phyloP scores from a whole-genome alignment of 2,329 filamentous ascomycete species.

The Colletotrichum graminicola region DNA sequence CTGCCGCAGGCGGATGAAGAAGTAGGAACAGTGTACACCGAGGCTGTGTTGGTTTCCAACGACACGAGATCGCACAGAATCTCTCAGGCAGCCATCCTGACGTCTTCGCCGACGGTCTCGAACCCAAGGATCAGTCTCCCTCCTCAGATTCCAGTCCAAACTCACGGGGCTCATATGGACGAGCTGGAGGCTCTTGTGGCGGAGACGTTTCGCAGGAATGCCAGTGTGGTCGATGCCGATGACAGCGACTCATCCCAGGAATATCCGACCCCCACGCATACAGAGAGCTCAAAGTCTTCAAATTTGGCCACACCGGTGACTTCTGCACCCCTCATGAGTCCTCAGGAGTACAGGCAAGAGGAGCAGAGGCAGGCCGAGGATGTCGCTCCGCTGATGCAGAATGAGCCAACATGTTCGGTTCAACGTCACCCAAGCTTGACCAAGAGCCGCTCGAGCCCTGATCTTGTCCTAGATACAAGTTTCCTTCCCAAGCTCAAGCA shows the following conservation, averaged over 20 bases:
- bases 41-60: constrained; percentile 33
- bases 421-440: constrained; percentile 40
- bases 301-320: constrained; percentile 19
- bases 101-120: constrained; percentile 16
- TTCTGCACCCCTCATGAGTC: constrained; percentile 22
- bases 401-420: constrained; percentile 7
- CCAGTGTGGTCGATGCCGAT: constrained; percentile 36
- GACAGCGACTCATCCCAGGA: constrained; percentile 37
- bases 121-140: constrained; percentile 37
- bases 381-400: not conserved
- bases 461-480: constrained; percentile 44
- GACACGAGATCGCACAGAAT: constrained; percentile 39
- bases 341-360: constrained; percentile 16
- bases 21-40: constrained; percentile 34
- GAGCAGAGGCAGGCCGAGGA: not conserved
- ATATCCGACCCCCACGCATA: constrained; percentile 28
- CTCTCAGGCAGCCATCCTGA: constrained; percentile 32
- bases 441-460: constrained; percentile 46
- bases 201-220: constrained; percentile 35
- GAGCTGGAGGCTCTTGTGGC: constrained; percentile 38
- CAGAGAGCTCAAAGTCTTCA: constrained; percentile 24
- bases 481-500: constrained; percentile 56
- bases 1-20: constrained; percentile 43
- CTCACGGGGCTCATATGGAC: constrained; percentile 29
- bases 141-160: constrained; percentile 32